Base-by-base conservation (phyloP, 2,329 filamentous ascomycete species). In the Didymella pomorum region DNA sequence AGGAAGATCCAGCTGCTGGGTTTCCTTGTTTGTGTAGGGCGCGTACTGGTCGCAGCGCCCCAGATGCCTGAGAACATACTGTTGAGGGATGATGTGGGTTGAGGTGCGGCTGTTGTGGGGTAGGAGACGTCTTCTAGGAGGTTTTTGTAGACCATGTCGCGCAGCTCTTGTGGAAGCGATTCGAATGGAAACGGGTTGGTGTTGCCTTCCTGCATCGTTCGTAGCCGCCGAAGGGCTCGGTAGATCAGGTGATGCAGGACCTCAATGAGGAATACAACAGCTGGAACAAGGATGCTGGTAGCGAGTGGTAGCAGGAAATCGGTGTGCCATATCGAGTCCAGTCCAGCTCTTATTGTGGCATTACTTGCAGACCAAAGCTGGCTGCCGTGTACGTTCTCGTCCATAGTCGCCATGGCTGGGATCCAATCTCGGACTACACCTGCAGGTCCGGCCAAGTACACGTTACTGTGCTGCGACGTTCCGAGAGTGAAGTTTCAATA, bases 141-240 rank as follows among this genome's bases (percentile, higher is more conserved):
- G 46, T 75, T 56, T 11, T 66, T 63, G 48, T 75, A 76, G 3
- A 75, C 68, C 67, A 72, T 72, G 8, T 72, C 68, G n/a, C 72
- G 62, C 9, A 76, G 55, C 50, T 76, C 72, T 29, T 69, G 67
- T 2, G 73, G 73, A 2, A 76, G 60, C 0, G 70, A 53, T 52
- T 75, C 26, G 54, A 75, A 75, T 0, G 59, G 71, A 35, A 72
- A 76, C 1, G 71, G 65, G 35, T 54, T 62, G 41, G 58, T 48
- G 14, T 59, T 60, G 12, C 57, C 46, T 23, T 60, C 47, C 14
- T 70, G 62, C 66, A 70, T 71, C 23, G 55, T 72, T 55, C 35
- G 64, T 63, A 64, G 44, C 60, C 37, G 54, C 29, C 45, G 31
- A 52, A 63, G 33, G 48, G 63, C 25, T 48, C 56, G 29, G 49